Evolutionary conservation across 2,329 filamentous ascomycete genomes (phyloP), one percentile per base, ranked within the genome.

Genomic region (Cladophialophora chaetospira): DNA sequence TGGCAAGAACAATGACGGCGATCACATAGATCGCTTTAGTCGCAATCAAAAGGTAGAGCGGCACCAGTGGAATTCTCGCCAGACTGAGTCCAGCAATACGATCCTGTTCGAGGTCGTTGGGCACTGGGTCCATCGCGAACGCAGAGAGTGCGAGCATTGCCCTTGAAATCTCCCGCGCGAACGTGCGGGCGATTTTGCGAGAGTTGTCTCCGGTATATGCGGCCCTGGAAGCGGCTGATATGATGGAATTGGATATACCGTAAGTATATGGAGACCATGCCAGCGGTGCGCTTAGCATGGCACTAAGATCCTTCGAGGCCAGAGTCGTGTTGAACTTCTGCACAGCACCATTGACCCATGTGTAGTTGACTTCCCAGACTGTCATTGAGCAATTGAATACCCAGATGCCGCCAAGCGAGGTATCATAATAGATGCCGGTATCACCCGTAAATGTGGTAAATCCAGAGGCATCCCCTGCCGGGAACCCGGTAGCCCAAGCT

Each of bases 311-410:
- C 28, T 21, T 28, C 13, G 36, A n/a, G 11, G 60, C 60, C 15
- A n/a, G 42, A 8, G 29, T 33, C n/a, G 31, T 31, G 17, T 49
- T 36, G 46, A 49, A 33, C n/a, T 17, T 15, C n/a, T 49, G 46
- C 46, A 62, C 26, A 23, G 33, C 25, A 43, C 57, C 57, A 31
- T 62, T 57, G 29, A 53, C 46, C 52, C 51, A 60, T 21, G 57
- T 53, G 36, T 62, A 62, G 31, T 31, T 49, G 13, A 54, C 56
- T 11, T 46, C 31, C 36, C 60, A 62, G 40, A 62, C 48, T 29
- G 53, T 57, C 25, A 45, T 44, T 19, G 45, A 43, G 40, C 60
- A 62, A 35, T 62, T 62, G 53, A 62, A 57, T 13, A 62, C 54
- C 29, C 55, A 62, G 31, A 56, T 40, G 13, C 50, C 55, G 46